Evolutionary conservation across 2,329 filamentous ascomycete species (phyloP).

Genomic region (Alternaria postmessia): DNA sequence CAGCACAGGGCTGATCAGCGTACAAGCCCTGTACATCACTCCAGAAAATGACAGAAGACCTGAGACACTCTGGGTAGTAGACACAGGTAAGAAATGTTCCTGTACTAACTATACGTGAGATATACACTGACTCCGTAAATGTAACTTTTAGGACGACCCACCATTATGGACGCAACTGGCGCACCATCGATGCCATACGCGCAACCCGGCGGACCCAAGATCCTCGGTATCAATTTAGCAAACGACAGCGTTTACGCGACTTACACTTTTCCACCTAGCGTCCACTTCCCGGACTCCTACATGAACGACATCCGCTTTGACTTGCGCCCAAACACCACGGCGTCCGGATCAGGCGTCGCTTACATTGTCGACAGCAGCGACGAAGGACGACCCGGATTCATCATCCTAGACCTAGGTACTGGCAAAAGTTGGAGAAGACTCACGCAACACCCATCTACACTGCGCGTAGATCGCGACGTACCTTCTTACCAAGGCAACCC

Average conservation of each 20-base stretch:
- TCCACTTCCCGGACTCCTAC: constrained; percentile 58
- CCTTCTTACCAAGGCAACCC: constrained; percentile 57
- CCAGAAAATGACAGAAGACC: constrained; percentile 46
- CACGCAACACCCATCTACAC: constrained; percentile 49
- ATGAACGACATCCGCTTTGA: constrained; percentile 64
- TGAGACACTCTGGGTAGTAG: constrained; percentile 58
- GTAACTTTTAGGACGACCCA: constrained; percentile 39
- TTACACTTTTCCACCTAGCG: constrained; percentile 57
- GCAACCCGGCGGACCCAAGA: constrained; percentile 57
- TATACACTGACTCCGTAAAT: no score
- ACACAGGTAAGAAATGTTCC: constrained; percentile 47
- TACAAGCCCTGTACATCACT: constrained; percentile 61
- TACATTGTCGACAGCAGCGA: constrained; percentile 61
- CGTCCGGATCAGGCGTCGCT: constrained; percentile 56
- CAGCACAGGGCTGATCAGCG: constrained; percentile 55
- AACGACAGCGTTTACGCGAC: constrained; percentile 59
- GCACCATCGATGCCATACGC: constrained; percentile 46
- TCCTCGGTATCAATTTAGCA: constrained; percentile 58
- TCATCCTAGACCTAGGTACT: constrained; percentile 59
- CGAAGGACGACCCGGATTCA: constrained; percentile 58
- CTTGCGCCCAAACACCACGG: constrained; percentile 50
- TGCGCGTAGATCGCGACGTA: constrained; percentile 52
- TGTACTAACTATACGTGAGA: no score
- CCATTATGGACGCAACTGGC: constrained; percentile 42
- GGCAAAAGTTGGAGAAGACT: constrained; percentile 60